Conservation (phyloP, 2,329 filamentous ascomycete genomes). For the Hymenoscyphus infarciens region DNA sequence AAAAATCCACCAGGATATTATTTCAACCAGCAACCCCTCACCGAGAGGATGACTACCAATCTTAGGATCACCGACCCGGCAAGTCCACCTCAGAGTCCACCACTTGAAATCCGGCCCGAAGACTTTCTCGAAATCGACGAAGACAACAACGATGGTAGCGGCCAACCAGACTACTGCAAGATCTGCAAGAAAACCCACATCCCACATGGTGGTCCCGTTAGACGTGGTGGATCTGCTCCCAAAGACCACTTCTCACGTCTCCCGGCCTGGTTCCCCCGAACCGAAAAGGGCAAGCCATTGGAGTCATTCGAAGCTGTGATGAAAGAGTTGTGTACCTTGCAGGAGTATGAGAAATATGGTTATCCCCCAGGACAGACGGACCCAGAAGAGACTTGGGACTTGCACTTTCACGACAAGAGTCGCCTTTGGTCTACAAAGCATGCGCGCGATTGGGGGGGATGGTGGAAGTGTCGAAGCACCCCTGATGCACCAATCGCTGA, state of each 20-base stretch:
- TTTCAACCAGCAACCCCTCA: background rate
- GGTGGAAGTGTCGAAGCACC: conserved; percentile 30
- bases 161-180: conserved; percentile 24
- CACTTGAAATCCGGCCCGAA: conserved; percentile 1
- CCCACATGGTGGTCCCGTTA: conserved; percentile 16
- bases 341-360: conserved; percentile 18
- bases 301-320: conserved; percentile 18
- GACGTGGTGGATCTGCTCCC: conserved; percentile 21
- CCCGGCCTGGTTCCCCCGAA: conserved; percentile 31
- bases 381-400: conserved; percentile 19
- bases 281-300: conserved; percentile 23
- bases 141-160: conserved; percentile 7
- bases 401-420: conserved; percentile 26
- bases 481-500: conserved; percentile 21
- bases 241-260: conserved; percentile 29
- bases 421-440: conserved; percentile 24
- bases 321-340: conserved; percentile 19
- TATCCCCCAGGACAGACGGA: conserved; percentile 10
- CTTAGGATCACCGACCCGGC: background rate
- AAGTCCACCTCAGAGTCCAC: background rate
- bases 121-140: conserved; percentile 16
- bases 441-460: conserved; percentile 22
- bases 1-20: background rate
- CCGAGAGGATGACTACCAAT: background rate
- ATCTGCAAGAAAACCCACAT: conserved; percentile 30